phyloP scores from a whole-genome alignment of 2,329 filamentous ascomycete species.

The Aspergillus aculeatus region DNA sequence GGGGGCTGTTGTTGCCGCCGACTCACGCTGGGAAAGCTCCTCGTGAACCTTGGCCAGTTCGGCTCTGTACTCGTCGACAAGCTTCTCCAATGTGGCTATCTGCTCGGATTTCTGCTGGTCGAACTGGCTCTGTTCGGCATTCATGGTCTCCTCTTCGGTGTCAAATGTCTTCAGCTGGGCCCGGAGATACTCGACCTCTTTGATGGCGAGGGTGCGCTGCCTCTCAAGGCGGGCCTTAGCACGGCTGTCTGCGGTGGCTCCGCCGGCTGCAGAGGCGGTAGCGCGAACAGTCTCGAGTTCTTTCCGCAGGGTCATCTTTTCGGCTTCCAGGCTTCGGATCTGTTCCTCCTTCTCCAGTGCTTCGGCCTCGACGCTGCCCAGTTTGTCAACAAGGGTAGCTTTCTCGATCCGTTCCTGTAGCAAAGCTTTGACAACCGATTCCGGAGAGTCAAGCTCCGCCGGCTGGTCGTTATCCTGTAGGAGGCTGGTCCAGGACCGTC shows the following conservation, averaged over 20 bases:
- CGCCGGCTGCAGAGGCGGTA: conserved; percentile 38
- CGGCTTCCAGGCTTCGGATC: conserved; percentile 69
- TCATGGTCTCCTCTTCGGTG: conserved; percentile 81
- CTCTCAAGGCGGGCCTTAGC: conserved; percentile 74
- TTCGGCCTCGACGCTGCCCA: conserved; percentile 78
- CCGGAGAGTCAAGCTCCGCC: conserved; percentile 80
- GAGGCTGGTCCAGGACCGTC: conserved; percentile 80
- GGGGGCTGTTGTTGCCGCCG: conserved; percentile 27
- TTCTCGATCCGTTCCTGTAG: conserved; percentile 78
- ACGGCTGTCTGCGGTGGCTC: conserved; percentile 60
- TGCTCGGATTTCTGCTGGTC: conserved; percentile 73
- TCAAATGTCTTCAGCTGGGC: conserved; percentile 89
- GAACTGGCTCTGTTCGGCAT: conserved; percentile 65
- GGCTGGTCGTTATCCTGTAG: conserved; percentile 67
- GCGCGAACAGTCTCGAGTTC: conserved; percentile 71
- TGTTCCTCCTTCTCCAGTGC: conserved; percentile 72
- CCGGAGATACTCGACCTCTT: conserved; percentile 91
- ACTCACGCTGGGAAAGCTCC: conserved; percentile 69
- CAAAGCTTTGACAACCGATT: conserved; percentile 79
- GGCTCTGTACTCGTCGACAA: conserved; percentile 80
- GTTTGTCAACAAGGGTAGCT: conserved; percentile 73
- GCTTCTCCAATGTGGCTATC: conserved; percentile 76
- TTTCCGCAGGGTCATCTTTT: conserved; percentile 62
- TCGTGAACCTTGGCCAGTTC: conserved; percentile 74
- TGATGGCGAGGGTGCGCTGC: conserved; percentile 78